Evolutionary conservation across 169 alveolate genomes (phyloP), one percentile per base, ranked within the genome.

Genomic region (Eimeria brunetti): DNA sequence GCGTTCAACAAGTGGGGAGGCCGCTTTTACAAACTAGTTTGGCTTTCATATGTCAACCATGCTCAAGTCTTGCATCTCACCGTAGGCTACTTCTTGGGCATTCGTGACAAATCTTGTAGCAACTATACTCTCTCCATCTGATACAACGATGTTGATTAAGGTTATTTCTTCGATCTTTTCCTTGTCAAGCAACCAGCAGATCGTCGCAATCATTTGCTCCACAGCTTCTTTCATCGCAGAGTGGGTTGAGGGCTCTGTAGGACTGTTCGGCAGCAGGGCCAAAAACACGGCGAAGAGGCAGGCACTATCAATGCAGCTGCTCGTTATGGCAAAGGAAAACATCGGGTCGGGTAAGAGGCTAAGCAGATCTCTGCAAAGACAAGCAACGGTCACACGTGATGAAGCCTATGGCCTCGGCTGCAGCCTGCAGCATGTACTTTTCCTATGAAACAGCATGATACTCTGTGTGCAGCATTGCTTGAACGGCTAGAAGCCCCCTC

Each of bases 261-360:
- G 95, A 46, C 69, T 76, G 88, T 80, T 49, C 27, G 95, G 95
- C 73, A 91, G 84, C 73, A 91, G 84, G 33, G 89, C 78, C 62
- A 94, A 41, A 38, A 94, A 94, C 49, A 94, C 73, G 88, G 94
- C 96, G 64, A 94, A 94, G 41, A 94, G 62, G 53, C 92, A 71
- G 30, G 69, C 94, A 80, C 94, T 86, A 94, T 94, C 96, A 83
- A 94, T 94, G 73, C 94, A 67, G 85, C 94, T 94, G 73, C 86
- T 85, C 51, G 90, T 76, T 44, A 94, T 76, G 12, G 96, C 94
- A 36, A 58, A 94, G 51, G 89, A 51, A 58, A 75, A 88, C 78
- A 75, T 71, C 64, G 88, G 89, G 49, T 94, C 94, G 44, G 92
- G 92, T 9, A 86, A 85, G 30, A 94, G 96, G n/a, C 69, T 38